Conservation (phyloP, 805 yeast species). For the Candida chilensis region DNA sequence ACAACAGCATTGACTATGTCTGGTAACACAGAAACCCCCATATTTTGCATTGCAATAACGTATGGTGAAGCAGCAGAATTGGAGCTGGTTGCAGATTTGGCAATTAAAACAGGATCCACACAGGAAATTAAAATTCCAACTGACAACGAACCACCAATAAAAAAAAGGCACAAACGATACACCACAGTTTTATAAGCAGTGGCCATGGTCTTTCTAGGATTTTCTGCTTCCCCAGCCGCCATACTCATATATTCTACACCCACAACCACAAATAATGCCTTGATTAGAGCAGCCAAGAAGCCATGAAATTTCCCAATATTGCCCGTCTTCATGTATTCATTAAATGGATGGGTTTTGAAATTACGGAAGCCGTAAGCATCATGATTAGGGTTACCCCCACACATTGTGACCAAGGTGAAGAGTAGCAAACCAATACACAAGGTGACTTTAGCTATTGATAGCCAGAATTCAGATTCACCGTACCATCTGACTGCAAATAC, state of each 20-base stretch:
- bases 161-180: constrained; percentile 33
- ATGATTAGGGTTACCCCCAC: constrained; percentile 28
- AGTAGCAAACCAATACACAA: constrained; percentile 23
- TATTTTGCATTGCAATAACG: constrained; percentile 67
- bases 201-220: constrained; percentile 29
- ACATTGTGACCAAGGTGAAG: constrained; percentile 28
- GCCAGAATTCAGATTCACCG: constrained; percentile 44
- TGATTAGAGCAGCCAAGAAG: constrained; percentile 18
- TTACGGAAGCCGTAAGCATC: constrained; percentile 30
- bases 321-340: constrained; percentile 18
- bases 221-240: constrained; percentile 32
- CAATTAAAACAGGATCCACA: constrained; percentile 17
- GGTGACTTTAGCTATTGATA: constrained; percentile 20
- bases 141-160: constrained; percentile 31
- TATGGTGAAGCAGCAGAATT: constrained; percentile 60
- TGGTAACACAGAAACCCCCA: constrained; percentile 61
- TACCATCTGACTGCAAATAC: constrained; percentile 37
- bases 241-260: constrained; percentile 36
- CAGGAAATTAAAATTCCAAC: constrained; percentile 28
- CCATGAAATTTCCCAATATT: constrained; percentile 25
- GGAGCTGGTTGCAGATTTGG: constrained; percentile 13
- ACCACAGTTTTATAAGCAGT: constrained; percentile 31
- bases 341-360: no score
- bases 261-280: constrained; percentile 29
- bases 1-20: constrained; percentile 73